phyloP scores from a whole-genome alignment of 2,329 filamentous ascomycete genomes.

The Zymoseptoria ardabiliae region DNA sequence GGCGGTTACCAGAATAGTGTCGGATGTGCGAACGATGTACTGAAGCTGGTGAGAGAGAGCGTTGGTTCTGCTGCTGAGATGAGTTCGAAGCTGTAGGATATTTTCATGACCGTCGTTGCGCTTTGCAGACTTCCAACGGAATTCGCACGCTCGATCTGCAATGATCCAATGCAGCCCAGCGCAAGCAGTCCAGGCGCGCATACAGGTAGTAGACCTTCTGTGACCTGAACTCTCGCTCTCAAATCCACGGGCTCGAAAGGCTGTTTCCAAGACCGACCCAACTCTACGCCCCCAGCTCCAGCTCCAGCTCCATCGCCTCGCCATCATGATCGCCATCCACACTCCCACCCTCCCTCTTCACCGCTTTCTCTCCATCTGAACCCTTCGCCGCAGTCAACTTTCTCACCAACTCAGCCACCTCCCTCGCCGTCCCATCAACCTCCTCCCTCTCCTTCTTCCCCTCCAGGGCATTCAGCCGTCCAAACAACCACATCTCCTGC shows the following conservation, averaged over 20 bases:
- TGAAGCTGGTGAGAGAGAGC: slow-evolving; percentile 24
- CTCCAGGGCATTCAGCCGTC: slow-evolving; percentile 52
- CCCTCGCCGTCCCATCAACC: slow-evolving; percentile 41
- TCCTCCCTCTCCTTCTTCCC: slow-evolving; percentile 34
- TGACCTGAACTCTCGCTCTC: background rate
- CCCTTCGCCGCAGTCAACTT: slow-evolving; percentile 11
- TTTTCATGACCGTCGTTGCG: too few relatives aligned
- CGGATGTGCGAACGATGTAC: slow-evolving; percentile 22
- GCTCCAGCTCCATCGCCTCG: background rate
- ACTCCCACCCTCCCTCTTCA: background rate
- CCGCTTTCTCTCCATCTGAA: background rate
- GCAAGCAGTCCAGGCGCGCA: too few relatives aligned
- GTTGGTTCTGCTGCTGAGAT: slow-evolving; percentile 6
- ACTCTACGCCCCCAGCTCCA: background rate
- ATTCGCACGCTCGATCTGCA: too few relatives aligned
- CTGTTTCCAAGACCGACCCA: too few relatives aligned
- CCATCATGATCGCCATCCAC: background rate
- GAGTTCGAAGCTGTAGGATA: slow-evolving; percentile 14
- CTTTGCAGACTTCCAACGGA: too few relatives aligned
- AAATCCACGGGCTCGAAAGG: background rate
- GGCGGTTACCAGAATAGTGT: slow-evolving; percentile 36
- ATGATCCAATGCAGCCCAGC: too few relatives aligned
- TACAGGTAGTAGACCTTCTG: too few relatives aligned
- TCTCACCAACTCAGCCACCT: slow-evolving; percentile 41
- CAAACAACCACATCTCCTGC: slow-evolving; percentile 62